A percentile compares a stretch with the other conserved stretches of the same genome.
These are phyloP conservation scores for Penicillium herquei DNA, from an alignment of 495 filamentous ascomycete genomes.

Conservation along the genomic window DNA sequence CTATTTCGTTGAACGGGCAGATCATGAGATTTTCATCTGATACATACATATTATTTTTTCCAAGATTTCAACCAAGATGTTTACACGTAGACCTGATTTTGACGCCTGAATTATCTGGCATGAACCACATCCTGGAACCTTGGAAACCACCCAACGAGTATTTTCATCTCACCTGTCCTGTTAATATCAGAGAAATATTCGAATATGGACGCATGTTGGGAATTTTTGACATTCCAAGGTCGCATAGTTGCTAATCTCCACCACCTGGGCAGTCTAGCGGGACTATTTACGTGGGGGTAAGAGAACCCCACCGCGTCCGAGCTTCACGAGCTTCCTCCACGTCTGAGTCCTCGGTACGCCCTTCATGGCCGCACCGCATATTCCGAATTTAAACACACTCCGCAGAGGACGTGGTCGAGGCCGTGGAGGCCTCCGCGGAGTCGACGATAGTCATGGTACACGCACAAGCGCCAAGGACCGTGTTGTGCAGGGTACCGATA, in stretches of 20 bases:
- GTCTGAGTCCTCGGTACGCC: constrained; percentile 10
- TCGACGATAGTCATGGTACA: constrained; percentile 22
- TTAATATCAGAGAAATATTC: no score
- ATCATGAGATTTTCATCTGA: no score
- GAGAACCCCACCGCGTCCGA: constrained; percentile 15
- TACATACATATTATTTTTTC: no score
- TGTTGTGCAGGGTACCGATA: constrained; percentile 84
- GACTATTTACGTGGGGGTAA: constrained; percentile 8
- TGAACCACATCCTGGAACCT: no score
- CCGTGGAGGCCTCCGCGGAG: constrained; percentile 27
- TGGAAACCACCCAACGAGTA: no score
- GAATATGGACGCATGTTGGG: no score
- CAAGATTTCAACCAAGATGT: no score
- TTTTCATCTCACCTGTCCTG: no score
- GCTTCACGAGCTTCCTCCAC: constrained; percentile 21
- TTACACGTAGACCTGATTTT: no score
- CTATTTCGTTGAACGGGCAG: no score
- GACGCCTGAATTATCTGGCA: no score
- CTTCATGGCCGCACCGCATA: constrained; percentile 67
- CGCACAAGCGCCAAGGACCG: constrained; percentile 45
- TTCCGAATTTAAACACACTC: constrained; percentile 73
- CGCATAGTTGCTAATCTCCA: not conserved
- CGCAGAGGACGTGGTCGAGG: constrained; percentile 52
- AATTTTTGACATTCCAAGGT: not conserved
- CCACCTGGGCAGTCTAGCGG: not conserved